Conservation (phyloP, 805 yeast species). For the Groenewaldozyma salmanticensis region DNA sequence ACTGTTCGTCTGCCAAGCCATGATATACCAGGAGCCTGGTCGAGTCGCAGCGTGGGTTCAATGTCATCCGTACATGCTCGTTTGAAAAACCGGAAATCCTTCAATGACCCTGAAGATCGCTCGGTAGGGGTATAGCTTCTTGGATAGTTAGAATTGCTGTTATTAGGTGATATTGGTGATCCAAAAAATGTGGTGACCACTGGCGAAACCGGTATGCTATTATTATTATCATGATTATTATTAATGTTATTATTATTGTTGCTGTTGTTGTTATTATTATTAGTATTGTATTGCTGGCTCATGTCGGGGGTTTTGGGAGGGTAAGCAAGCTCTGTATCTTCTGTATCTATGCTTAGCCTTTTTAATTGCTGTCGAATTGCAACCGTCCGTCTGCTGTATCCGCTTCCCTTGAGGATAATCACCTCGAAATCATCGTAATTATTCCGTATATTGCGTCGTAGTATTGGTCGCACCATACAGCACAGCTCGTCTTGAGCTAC, state of each 20-base stretch:
- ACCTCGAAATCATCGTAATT: conserved; percentile 2
- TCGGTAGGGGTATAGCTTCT: neutral
- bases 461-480: conserved; percentile 5
- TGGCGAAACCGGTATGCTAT: conserved; percentile 2
- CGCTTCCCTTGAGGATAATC: neutral
- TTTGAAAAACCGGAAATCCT: conserved; percentile 50
- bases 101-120: conserved; percentile 25
- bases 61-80: conserved; percentile 65
- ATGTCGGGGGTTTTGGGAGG: neutral
- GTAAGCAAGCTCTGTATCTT: neutral
- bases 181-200: neutral
- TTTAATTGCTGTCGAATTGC: neutral
- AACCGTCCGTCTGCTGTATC: neutral
- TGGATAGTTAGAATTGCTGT: neutral
- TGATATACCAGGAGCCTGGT: conserved; percentile 51
- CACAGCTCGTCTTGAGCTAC: neutral
- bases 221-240: too few relatives aligned
- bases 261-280: too few relatives aligned
- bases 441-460: conserved; percentile 7
- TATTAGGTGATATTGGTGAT: neutral
- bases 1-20: conserved; percentile 55
- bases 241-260: too few relatives aligned
- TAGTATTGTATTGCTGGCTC: too few relatives aligned
- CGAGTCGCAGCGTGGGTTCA: conserved; percentile 60
- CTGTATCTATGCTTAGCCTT: neutral